Percentiles rank a stretch among this genome's conserved stretches.
phyloP scores from a whole-genome alignment of 441 rosid genomes.

The Macaranga tanarius region DNA sequence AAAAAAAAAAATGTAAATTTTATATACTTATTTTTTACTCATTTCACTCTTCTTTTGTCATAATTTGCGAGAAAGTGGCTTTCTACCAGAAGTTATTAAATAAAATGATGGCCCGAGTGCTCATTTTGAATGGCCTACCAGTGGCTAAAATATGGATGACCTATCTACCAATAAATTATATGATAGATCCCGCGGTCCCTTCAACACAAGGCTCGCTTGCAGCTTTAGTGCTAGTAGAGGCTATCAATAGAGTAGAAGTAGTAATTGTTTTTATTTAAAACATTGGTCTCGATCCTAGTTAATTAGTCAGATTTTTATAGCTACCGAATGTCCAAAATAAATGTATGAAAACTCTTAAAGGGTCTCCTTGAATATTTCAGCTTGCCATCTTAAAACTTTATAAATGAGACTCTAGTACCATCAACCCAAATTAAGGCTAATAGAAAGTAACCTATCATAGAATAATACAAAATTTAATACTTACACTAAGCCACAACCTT shows the following conservation, averaged over 20 bases:
- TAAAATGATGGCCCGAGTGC: background rate
- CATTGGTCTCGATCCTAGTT: too few relatives aligned
- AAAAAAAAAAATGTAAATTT: background rate
- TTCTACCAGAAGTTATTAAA: background rate
- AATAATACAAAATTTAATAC: slow-evolving; percentile 10
- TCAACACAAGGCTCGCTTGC: background rate
- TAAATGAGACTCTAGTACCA: too few relatives aligned
- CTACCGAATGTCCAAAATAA: too few relatives aligned
- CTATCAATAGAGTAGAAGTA: background rate
- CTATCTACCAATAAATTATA: slow-evolving; percentile 36
- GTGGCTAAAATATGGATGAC: slow-evolving; percentile 34
- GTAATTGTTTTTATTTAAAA: too few relatives aligned
- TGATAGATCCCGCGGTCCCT: slow-evolving; percentile 13
- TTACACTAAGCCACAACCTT: background rate
- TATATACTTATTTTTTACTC: background rate
- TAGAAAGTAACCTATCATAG: background rate
- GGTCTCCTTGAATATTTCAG: too few relatives aligned
- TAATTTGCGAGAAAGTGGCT: background rate
- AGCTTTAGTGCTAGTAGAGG: background rate
- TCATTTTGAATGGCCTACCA: slow-evolving; percentile 31
- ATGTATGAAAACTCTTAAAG: too few relatives aligned
- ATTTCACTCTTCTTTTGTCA: background rate
- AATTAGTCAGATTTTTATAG: too few relatives aligned
- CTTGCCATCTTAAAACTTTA: too few relatives aligned
- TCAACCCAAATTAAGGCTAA: too few relatives aligned